phyloP scores from a whole-genome alignment of 208 protist species.

The Trypanosoma avium region DNA sequence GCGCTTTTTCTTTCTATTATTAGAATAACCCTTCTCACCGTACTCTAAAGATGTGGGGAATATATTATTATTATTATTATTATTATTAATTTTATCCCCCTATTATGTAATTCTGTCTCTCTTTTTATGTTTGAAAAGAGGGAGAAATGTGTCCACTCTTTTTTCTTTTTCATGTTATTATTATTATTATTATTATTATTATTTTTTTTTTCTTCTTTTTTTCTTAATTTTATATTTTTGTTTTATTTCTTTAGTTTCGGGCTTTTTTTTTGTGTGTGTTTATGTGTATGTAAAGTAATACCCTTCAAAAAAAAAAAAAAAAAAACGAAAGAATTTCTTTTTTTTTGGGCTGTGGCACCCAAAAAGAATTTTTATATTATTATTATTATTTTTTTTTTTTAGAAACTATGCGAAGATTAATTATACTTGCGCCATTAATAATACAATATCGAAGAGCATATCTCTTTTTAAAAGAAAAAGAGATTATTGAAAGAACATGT shows the following conservation, averaged over 20 bases:
- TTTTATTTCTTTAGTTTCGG: not conserved
- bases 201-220: not conserved
- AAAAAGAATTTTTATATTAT: no score
- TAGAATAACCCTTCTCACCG: no score
- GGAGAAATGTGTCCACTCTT: no score
- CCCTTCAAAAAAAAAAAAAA: not conserved
- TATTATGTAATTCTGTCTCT: not conserved
- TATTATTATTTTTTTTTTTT: not conserved
- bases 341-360: no score
- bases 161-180: conserved; percentile 1
- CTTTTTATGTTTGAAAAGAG: conserved; percentile 3
- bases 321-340: no score
- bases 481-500: conserved; percentile 30
- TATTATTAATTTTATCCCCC: no score
- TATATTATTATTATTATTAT: conserved; percentile 7
- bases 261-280: no score
- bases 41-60: no score
- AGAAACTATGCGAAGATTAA: conserved; percentile 2
- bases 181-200: not conserved
- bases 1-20: no score
- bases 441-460: conserved; percentile 5
- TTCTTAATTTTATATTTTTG: not conserved
- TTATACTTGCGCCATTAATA: not conserved
- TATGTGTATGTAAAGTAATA: no score
- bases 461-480: not conserved